Evolutionary conservation across 495 filamentous ascomycete species (phyloP).

Genomic region (Aspergillus hancockii): DNA sequence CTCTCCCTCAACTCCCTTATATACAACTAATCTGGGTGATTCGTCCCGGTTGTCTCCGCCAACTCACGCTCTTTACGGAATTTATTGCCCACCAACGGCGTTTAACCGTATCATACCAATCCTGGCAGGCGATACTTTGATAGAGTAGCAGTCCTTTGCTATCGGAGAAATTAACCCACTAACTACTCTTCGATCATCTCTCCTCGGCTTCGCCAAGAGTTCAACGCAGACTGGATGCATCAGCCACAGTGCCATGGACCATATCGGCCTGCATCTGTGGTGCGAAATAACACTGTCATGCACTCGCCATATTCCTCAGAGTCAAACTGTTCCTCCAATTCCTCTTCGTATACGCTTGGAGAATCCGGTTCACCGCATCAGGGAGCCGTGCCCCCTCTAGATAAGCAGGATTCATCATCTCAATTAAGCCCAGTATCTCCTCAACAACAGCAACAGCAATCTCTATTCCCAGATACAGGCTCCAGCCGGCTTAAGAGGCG

Average conservation of each 20-base stretch:
- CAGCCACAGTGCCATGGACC: constrained; percentile 40
- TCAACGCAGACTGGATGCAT: constrained; percentile 36
- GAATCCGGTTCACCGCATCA: constrained; percentile 16
- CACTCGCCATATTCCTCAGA: constrained; percentile 20
- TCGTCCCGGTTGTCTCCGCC: background rate
- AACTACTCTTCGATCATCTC: constrained; percentile 10
- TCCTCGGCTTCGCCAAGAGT: constrained; percentile 6
- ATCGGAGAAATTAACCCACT: background rate
- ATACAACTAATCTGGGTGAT: background rate
- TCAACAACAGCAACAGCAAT: constrained; percentile 15
- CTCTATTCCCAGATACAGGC: constrained; percentile 15
- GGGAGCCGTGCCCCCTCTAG: constrained; percentile 15
- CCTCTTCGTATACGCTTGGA: constrained; percentile 16
- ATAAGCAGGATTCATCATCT: constrained; percentile 14
- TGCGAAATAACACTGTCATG: constrained; percentile 35
- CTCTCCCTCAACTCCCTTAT: background rate
- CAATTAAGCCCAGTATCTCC: constrained; percentile 24
- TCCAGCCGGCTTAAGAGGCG: constrained; percentile 36
- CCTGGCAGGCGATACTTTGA: background rate
- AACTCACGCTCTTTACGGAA: background rate
- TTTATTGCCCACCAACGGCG: background rate
- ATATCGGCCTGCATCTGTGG: constrained; percentile 29
- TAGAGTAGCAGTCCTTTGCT: background rate
- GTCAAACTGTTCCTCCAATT: constrained; percentile 13
- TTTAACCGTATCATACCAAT: background rate